Evolutionary conservation across 192 early-diverging fungal genomes (phyloP), one percentile per base, ranked within the genome.

Genomic region (Backusella macrospora): DNA sequence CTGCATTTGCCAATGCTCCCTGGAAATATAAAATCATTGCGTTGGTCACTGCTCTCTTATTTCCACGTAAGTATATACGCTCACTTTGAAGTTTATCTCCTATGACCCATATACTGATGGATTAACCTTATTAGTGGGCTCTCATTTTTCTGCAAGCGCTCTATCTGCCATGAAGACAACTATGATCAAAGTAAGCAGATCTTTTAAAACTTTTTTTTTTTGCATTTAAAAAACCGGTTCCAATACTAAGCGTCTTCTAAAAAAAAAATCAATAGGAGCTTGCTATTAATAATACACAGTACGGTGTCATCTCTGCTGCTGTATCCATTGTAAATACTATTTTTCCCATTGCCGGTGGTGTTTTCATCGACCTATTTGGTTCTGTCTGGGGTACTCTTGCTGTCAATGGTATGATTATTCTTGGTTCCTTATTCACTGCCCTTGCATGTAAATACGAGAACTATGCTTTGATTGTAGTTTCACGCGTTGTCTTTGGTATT

Each of bases 141-240:
- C 85, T 39, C 92, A 94, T 75, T 94, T 89, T 75, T 86, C 90
- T 5, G 81, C 84, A 47, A 89, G 89, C 62, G 88, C 90, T 69
- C 85, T 92, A 37, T 85, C 90, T 5, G 89, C 91, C 3, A 76
- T 94, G 73, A 94, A 94, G 67, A 83, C 87, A 67, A 90, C 88
- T 9, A 79, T 93, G 48, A 90, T 88, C 72, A 84, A 89, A 80
- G 92, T 90, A 88, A 63, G 77, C 23, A 45, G 12, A 15, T 15
- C 14, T 69, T 37, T 23, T 70, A 10, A n/a, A 18, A 34, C 29
- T 2, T 34, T 34, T 34, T 34, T 34, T 34, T 34, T 29, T 38
- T 68, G 68, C 26, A 67, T 63, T n/a, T 59, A 46, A 34, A 15
- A 39, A 49, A 15, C 14, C 8, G 8, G 0, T 39, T 49, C n/a